Evolutionary conservation across 345 rosid species (phyloP).

Genomic region (Melaleuca quinquenervia): DNA sequence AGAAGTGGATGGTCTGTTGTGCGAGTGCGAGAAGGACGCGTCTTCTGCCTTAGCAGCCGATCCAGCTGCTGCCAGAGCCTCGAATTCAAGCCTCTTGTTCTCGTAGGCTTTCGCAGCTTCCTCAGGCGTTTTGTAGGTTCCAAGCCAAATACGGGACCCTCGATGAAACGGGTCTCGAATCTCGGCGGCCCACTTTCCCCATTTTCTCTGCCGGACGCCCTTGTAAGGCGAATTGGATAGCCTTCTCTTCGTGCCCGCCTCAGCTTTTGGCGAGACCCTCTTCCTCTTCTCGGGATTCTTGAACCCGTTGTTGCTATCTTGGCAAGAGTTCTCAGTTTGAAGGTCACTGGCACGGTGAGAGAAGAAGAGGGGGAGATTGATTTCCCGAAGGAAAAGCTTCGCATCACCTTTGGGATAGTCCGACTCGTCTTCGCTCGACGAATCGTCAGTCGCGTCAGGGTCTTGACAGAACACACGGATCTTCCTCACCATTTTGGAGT

Average conservation of each 20-base stretch:
- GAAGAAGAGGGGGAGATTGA: constrained; percentile 24
- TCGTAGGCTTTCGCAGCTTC: constrained; percentile 76
- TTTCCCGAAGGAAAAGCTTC: constrained; percentile 53
- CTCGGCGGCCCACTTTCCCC: constrained; percentile 98
- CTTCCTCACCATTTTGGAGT: constrained; percentile 28
- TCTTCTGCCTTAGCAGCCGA: constrained; percentile 11
- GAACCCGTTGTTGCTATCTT: constrained; percentile 45
- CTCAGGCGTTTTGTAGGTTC: constrained; percentile 57
- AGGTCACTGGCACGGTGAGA: background rate
- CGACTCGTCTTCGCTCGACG: constrained; percentile 71
- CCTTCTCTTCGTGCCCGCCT: background rate
- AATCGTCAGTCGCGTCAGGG: constrained; percentile 88
- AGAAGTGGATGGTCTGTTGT: constrained; percentile 1
- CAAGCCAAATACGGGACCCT: constrained; percentile 56
- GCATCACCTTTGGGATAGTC: constrained; percentile 5
- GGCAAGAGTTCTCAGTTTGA: constrained; percentile 41
- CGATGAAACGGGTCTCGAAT: constrained; percentile 52
- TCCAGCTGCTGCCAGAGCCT: constrained; percentile 9
- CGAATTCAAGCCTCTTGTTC: constrained; percentile 50
- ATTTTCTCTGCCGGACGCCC: constrained; percentile 76
- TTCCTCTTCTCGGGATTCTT: constrained; percentile 19
- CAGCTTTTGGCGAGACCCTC: constrained; percentile 9
- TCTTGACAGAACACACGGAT: constrained; percentile 61
- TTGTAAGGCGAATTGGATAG: constrained; percentile 1
- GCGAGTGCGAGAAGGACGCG: background rate